These are phyloP conservation scores for Lasiodiplodia theobromae DNA, from an alignment of 2,329 filamentous ascomycete species.

Conservation along the genomic window DNA sequence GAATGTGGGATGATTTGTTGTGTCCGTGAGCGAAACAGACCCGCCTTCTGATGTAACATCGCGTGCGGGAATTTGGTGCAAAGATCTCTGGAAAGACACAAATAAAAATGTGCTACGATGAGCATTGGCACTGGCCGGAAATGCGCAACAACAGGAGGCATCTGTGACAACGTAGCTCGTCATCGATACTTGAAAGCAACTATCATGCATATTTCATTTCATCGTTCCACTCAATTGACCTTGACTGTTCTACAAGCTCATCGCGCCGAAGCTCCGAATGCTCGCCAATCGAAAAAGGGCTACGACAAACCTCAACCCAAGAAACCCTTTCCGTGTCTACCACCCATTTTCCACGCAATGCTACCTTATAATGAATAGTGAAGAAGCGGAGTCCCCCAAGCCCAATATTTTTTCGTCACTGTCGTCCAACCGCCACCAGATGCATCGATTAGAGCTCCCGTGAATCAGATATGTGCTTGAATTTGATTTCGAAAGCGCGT, in stretches of 20 bases:
- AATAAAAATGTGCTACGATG: not conserved
- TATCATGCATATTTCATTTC: not conserved
- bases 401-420: constrained; percentile 15
- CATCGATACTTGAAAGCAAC: not conserved
- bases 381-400: not conserved
- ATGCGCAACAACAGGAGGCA: not conserved
- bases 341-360: constrained; percentile 25
- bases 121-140: not conserved
- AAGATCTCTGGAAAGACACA: not conserved
- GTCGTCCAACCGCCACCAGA: not conserved
- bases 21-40: not conserved
- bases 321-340: constrained; percentile 17
- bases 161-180: no score
- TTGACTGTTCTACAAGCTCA: constrained; percentile 20
- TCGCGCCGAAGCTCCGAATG: constrained; percentile 17
- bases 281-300: constrained; percentile 2
- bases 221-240: not conserved
- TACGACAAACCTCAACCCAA: not conserved
- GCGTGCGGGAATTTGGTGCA: not conserved
- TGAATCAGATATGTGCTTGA: constrained; percentile 14
- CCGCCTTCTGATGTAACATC: constrained; percentile 4
- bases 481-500: not conserved
- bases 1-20: constrained; percentile 15
- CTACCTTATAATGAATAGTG: constrained; percentile 10
- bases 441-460: constrained; percentile 17